phyloP scores from a whole-genome alignment of 108 stramenopile species.

The Skeletonema potamos region DNA sequence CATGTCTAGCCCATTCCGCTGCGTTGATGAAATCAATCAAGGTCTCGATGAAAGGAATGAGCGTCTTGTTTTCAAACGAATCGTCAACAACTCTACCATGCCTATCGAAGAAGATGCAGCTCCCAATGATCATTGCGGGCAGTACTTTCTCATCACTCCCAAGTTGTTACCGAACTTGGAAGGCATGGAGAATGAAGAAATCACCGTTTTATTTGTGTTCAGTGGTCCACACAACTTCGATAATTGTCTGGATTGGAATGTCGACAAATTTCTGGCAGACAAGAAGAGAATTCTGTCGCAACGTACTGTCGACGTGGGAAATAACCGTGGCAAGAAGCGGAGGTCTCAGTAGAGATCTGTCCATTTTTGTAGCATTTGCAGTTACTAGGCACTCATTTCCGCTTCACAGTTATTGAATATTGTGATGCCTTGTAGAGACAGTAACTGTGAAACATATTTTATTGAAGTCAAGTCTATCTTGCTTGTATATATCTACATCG shows the following conservation, averaged over 20 bases:
- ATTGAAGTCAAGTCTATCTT: too few relatives aligned
- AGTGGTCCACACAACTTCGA: conserved; percentile 73
- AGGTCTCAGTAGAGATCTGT: conserved; percentile 1
- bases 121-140: conserved; percentile 65
- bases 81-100: conserved; percentile 84
- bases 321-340: conserved; percentile 17
- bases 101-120: conserved; percentile 32
- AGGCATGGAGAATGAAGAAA: conserved; percentile 92
- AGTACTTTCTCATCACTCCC: conserved; percentile 98
- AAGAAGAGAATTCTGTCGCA: conserved; percentile 21
- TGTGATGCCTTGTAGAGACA: neutral
- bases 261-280: conserved; percentile 36
- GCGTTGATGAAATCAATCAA: conserved; percentile 99
- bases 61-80: conserved; percentile 91
- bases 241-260: conserved; percentile 48
- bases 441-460: neutral
- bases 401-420: neutral
- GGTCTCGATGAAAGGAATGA: conserved; percentile 97
- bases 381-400: neutral
- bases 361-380: neutral
- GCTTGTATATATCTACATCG: too few relatives aligned
- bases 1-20: conserved; percentile 92
- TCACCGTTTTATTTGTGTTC: conserved; percentile 90
- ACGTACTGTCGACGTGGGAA: neutral
- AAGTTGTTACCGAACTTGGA: conserved; percentile 94